Conservation (phyloP, 371 early-diverging fungal genomes). For the Gilbertella persicaria region DNA sequence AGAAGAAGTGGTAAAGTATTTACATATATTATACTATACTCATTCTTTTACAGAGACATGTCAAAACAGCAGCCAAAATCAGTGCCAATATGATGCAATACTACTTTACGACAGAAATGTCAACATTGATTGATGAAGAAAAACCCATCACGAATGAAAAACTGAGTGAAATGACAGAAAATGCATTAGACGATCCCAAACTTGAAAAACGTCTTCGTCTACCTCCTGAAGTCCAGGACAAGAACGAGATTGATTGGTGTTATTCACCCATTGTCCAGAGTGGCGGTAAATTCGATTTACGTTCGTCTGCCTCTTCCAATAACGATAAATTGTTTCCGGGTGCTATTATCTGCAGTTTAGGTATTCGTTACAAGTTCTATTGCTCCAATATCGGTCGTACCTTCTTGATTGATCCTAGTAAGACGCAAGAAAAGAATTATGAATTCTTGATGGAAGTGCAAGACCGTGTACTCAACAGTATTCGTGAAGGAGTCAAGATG, state of each 20-base stretch:
- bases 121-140: slow-evolving; percentile 83
- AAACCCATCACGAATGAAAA: slow-evolving; percentile 86
- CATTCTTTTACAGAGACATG: slow-evolving; percentile 54
- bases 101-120: slow-evolving; percentile 85
- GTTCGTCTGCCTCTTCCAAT: slow-evolving; percentile 81
- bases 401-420: slow-evolving; percentile 89
- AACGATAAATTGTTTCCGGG: slow-evolving; percentile 77
- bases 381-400: slow-evolving; percentile 94
- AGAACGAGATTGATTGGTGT: slow-evolving; percentile 83
- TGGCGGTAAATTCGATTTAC: slow-evolving; percentile 91
- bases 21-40: background rate
- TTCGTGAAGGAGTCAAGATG: slow-evolving; percentile 81
- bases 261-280: slow-evolving; percentile 96
- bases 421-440: slow-evolving; percentile 92
- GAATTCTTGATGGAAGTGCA: slow-evolving; percentile 85
- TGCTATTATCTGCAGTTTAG: slow-evolving; percentile 90
- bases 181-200: slow-evolving; percentile 68
- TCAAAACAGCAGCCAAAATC: slow-evolving; percentile 73
- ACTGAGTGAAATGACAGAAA: slow-evolving; percentile 79
- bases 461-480: slow-evolving; percentile 62
- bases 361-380: slow-evolving; percentile 91
- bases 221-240: slow-evolving; percentile 65
- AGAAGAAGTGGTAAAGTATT: slow-evolving; percentile 71
- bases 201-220: slow-evolving; percentile 64
- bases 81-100: slow-evolving; percentile 82